Evolutionary conservation across 2,329 filamentous ascomycete species (phyloP), one percentile per base, ranked within the genome.

Genomic region (Colletotrichum falcatum): DNA sequence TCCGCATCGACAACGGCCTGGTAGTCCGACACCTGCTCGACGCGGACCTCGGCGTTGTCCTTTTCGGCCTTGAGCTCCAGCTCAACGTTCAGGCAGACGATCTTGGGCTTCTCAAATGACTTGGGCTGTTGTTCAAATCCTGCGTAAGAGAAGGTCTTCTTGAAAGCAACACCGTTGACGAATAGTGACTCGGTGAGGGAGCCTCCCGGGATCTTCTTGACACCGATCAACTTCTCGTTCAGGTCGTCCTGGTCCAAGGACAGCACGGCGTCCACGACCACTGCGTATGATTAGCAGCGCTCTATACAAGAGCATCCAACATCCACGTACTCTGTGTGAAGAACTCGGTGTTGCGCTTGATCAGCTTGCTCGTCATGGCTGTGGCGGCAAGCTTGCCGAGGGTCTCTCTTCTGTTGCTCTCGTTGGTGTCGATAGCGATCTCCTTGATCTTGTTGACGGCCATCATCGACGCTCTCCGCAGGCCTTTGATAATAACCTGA

Each of bases 121-220:
- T 99, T 99, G 75, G 96, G 96, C 85, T 99, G 96, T 85, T 99
- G 96, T 85, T 99, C 96, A 84, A 99, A 99, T 79, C 96, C 96
- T 76, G 96, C 96, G 80, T 99, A 99, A 61, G 95, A 95, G 83
- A 99, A 99, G 6, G 96, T 99, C 90, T 99, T 99, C 87, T 98
- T 98, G 88, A 99, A 99, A 44, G 96, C 95, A 73, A 99, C 96
- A 79, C 96, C 96, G 81, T 98, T 96, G 79, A 99, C 92, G 83
- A 98, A 98, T 49, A 97, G 89, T 2, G 95, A 98, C 73, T 98
- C 96, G 78, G 97, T 96, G 39, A 99, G 89, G 46, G 94, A 97
- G 81, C 96, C 96, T 78, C 96, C 96, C 48, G 94, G 95, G 73
- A 99, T 95, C 86, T 98, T 98, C 89, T 99, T 99, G 81, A 98